Base-by-base conservation (phyloP, 306 rosid genomes). In the Malus fusca region DNA sequence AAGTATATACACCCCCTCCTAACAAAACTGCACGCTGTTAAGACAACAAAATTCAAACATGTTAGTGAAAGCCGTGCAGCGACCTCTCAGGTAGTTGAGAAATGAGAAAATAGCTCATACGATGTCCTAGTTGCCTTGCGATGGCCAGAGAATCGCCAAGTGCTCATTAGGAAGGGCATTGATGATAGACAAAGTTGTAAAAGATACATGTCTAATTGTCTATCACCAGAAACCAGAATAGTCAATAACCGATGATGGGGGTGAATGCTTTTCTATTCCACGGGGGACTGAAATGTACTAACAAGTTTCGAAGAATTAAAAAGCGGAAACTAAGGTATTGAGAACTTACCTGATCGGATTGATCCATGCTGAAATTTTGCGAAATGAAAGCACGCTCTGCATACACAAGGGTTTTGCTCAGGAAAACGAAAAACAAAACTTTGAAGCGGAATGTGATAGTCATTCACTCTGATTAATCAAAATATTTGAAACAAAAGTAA, bases 341-440 rank as follows among this genome's bases (percentile, higher is more conserved):
- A 59, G 75, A 68, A 48, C 72, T 9, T 83, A 92, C 97, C 97
- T 90, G 69, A 88, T 66, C 53, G 96, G 98, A 85, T 95, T 95
- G 84, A 95, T 95, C 97, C 97, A 90, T 43, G 97, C 85, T 15
- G 98, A 95, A 84, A 82, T 90, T 84, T 92, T 90, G 79, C 96
- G 96, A 71, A 95, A 90, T 8, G 97, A 90, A 72, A 92, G 96
- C 75, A 94, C 85, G 65, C 95, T 88, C 98, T 92, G 90, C 77
- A 75, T 58, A 72, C 12, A 69, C 14, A 58, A 10, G 25, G 65
- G 30, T 22, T 66, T 73, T 73, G 7, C 28, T 61, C 59, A 61
- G 77, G 43, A 73, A 51, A 73, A 5, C 1, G 22, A 10, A 43
- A 23, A 68, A 26, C 22, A 56, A 42, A n/a, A 9, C 40, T 23